Evolutionary conservation across 73 alveolate species (phyloP), one percentile per base, ranked within the genome.

Genomic region (Paramecium bursaria): DNA sequence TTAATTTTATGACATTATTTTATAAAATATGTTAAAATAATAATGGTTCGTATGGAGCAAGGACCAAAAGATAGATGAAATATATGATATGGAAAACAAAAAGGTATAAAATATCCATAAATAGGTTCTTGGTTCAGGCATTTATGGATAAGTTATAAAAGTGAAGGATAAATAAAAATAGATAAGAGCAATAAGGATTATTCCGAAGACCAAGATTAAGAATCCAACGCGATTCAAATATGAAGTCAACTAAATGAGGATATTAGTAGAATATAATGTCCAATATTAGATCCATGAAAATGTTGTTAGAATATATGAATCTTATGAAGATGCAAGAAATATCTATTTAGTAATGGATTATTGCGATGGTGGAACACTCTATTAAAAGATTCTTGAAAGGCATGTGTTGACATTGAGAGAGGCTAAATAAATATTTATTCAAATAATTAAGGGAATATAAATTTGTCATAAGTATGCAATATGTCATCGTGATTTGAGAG

Each of bases 11-110:
- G 14, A n/a, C n/a, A n/a, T n/a, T n/a, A n/a, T n/a, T n/a, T n/a
- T 42, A 7, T 39, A 39, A 7, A 19, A 13, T 50, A 50, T 50
- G 73, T 67, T 47, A 35, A 67, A 42, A 67, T 67, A 67, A 67
- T 67, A 30, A 27, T 57, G 76, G 76, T 57, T 57, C 33, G 76
- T 42, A 10, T 57, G 76, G 76, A 57, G 76, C 15, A 57, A 57
- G 33, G 27, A 57, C 27, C 27, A 6, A 26, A 57, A 57, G 33
- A 23, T 57, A n/a, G 33, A 57, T 25, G 47, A 57, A 23, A 30
- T 15, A 17, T 57, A 57, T 29, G 76, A 57, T 30, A 23, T 57
- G 1, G 76, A 57, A n/a, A 50, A 50, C 26, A 57, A 42, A 27
- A 57, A 57, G 15, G 76, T 57, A 57, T 14, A 15, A 4, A 2